phyloP scores from a whole-genome alignment of 768 basidiomycete genomes.

The Coprinellus aureogranulatus region DNA sequence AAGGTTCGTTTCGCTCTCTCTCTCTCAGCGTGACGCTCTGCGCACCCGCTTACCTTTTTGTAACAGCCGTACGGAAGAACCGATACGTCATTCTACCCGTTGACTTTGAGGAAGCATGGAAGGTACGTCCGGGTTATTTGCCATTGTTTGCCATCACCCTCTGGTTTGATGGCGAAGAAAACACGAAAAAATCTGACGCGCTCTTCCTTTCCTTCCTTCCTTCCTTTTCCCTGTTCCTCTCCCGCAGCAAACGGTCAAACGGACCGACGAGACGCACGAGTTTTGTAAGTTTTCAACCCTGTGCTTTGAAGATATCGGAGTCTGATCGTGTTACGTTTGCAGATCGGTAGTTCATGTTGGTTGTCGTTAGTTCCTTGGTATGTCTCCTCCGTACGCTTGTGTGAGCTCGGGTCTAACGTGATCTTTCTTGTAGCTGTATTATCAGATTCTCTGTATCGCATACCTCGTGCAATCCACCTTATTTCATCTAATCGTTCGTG shows the following conservation, averaged over 20 bases:
- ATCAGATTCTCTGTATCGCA: constrained; percentile 16
- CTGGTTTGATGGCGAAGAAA: constrained; percentile 6
- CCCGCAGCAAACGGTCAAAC: constrained; percentile 91
- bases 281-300: constrained; percentile 66
- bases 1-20: constrained; percentile 61
- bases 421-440: constrained; percentile 16
- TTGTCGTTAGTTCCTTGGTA: constrained; percentile 17
- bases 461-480: constrained; percentile 17
- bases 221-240: constrained; percentile 31
- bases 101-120: constrained; percentile 99
- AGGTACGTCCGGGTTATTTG: constrained; percentile 76
- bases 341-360: constrained; percentile 36
- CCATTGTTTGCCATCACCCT: constrained; percentile 38
- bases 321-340: constrained; percentile 9
- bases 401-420: constrained; percentile 1
- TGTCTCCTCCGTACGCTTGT: constrained; percentile 15
- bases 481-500: background rate
- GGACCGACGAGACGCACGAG: constrained; percentile 92
- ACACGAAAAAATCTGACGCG: constrained; percentile 19
- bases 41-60: background rate
- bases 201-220: constrained; percentile 29
- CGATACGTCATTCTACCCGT: constrained; percentile 94
- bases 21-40: too few relatives aligned
- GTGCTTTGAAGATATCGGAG: constrained; percentile 1
- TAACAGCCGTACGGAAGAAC: constrained; percentile 90